Evolutionary conservation across 129 eudicot species (phyloP), one percentile per base, ranked within the genome.

Genomic region (Flaveria brownii): DNA sequence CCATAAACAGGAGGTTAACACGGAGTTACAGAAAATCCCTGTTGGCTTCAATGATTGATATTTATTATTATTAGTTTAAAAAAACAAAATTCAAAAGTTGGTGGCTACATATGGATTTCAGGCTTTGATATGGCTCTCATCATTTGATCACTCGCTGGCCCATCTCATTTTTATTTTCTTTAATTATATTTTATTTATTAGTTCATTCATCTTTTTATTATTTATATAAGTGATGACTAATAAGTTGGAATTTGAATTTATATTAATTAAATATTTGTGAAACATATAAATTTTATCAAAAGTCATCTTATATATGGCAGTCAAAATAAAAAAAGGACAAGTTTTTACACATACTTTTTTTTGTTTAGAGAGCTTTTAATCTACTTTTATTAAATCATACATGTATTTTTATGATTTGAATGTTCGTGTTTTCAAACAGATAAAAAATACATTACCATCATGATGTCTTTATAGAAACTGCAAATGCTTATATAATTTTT

Each of bases 31-130:
- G 79, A 73, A 73, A 66, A 66, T 66, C 7, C 41, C 16, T 66
- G 52, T 68, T 65, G 75, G 62, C 62, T 68, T 73, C 73, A 80
- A 80, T 80, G 50, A 80, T 80, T 73, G 75, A 79, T 36, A 63
- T 20, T 20, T n/a, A n/a, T n/a, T 20, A 20, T 55, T 17, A 7
- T 10, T 47, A 36, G 50, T 71, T 72, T 12, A n/a, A 9, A 52
- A 30, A 13, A 33, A 3, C 33, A 77, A 66, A 13, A 57, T 14
- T 26, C 16, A 10, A 61, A 71, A 65, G 70, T 73, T 54, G 83
- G 74, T 63, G 25, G 73, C 61, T 13, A 42, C 52, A 65, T 17
- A 42, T 73, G 52, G 43, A 65, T 73, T 72, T 64, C 43, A 73
- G 62, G 39, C 78, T 72, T 54, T 17, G 20, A n/a, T 28, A 64